Base-by-base conservation (phyloP, 108 stramenopile species). In the Nannochloropsis salina region DNA sequence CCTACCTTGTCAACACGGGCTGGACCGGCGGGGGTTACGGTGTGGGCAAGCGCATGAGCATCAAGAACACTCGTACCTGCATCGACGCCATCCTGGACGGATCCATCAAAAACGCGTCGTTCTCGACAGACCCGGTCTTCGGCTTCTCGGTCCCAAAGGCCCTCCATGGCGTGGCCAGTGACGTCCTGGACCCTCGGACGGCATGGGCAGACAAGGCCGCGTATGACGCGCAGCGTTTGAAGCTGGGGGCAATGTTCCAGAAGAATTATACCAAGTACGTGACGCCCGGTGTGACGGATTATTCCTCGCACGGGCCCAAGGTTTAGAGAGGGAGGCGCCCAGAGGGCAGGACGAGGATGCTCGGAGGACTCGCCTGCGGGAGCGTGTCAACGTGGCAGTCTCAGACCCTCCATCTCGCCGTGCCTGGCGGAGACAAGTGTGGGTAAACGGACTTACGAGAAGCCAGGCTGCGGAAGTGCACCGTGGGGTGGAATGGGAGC, bases 11-110 rank as follows among this genome's bases (percentile, higher is more conserved):
- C 86, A 99, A 99, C 92, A 96, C 95, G 45, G 98, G 98, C 79
- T 99, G 98, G 98, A 92, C 95, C 41, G 98, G 98, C 42, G 98
- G 98, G 42, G 91, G 94, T 80, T 96, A 96, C 86, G 96, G 96
- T 41, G 95, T 94, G 43, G 97, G 96, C 10, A 51, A 95, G 84
- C 96, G 98, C 89, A 99, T 99, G 98, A 92, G 92, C 44, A 97
- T 99, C 93, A 94, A 97, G 90, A 96, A 94, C 41, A 99, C 98
- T 15, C 93, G 98, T 47, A 91, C 94, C 18, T 97, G 96, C 90
- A 93, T 99, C 41, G 92, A 98, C 92, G 95, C 96, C 20, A 96
- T 99, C 81, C 89, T 99, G 81, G 94, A 98, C 90, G 98, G 98
- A 80, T 92, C 93, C 84, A 95, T 96, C 88, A 86, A 94, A 74